Percentiles rank a stretch among this genome's conserved stretches.
Conservation (phyloP, 1,139 yeast genomes). For the Scheffersomyces illinoinensis region DNA sequence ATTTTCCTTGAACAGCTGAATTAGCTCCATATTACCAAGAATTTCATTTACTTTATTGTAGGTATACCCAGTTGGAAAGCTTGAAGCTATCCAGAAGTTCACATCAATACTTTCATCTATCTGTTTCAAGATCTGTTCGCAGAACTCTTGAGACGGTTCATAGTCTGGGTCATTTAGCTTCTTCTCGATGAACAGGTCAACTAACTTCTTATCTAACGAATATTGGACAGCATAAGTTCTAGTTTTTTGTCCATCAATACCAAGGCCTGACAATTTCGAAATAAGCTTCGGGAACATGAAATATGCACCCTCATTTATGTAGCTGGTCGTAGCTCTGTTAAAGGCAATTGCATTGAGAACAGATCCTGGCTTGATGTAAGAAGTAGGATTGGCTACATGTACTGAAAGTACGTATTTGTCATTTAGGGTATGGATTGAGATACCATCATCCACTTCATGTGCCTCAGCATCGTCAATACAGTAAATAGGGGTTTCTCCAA, state of each 20-base stretch:
- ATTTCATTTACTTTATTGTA: conserved; percentile 36
- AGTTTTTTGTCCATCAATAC: conserved; percentile 39
- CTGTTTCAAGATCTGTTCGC: conserved; percentile 14
- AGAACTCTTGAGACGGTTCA: conserved; percentile 16
- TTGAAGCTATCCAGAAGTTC: conserved; percentile 23
- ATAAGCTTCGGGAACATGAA: conserved; percentile 71
- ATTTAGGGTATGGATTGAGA: conserved; percentile 52
- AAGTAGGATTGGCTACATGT: conserved; percentile 89
- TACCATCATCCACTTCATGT: conserved; percentile 92
- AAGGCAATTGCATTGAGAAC: conserved; percentile 60
- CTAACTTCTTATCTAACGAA: conserved; percentile 22
- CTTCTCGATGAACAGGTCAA: conserved; percentile 23
- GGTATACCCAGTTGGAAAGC: conserved; percentile 40
- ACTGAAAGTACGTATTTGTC: conserved; percentile 51
- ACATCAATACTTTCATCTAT: conserved; percentile 15
- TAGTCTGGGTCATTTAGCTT: conserved; percentile 14
- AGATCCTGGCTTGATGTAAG: conserved; percentile 52
- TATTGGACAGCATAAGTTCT: conserved; percentile 53
- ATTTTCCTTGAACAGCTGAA: conserved; percentile 7
- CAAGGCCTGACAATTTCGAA: conserved; percentile 58
- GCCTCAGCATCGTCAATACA: conserved; percentile 85
- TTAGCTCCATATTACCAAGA: conserved; percentile 17
- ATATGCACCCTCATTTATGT: conserved; percentile 65
- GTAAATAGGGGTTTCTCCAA: conserved; percentile 55
- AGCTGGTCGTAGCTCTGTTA: conserved; percentile 65